A percentile compares a stretch with the other conserved stretches of the same genome.
Evolutionary conservation across 768 basidiomycete species (phyloP).

Genomic region (Boletus coccyginus): DNA sequence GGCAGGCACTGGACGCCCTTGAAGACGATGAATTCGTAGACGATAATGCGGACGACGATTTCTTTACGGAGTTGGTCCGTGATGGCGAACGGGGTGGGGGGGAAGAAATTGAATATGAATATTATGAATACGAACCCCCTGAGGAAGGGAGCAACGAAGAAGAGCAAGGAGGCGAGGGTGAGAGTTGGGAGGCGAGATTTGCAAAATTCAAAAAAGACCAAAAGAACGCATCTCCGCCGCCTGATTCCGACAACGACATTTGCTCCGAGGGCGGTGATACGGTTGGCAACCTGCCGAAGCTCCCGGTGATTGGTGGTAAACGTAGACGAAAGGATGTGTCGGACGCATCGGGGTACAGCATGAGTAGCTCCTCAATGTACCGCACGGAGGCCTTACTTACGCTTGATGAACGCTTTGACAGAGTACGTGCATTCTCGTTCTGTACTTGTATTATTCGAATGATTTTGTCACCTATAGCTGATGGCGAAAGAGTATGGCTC

Average conservation of each 20-base stretch:
- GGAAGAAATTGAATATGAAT: conserved; percentile 66
- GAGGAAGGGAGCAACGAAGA: conserved; percentile 19
- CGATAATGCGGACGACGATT: conserved; percentile 67
- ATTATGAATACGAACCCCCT: conserved; percentile 46
- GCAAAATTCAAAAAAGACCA: conserved; percentile 69
- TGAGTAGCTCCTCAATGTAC: conserved; percentile 96
- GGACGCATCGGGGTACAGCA: conserved; percentile 91
- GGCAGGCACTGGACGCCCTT: conserved; percentile 89
- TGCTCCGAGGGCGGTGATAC: conserved; percentile 79
- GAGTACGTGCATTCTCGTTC: conserved; percentile 50
- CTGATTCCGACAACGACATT: conserved; percentile 50
- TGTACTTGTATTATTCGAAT: neutral
- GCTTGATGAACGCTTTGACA: conserved; percentile 91
- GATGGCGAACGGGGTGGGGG: conserved; percentile 66
- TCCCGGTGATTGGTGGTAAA: conserved; percentile 79
- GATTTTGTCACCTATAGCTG: conserved; percentile 40
- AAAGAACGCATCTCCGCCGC: conserved; percentile 19
- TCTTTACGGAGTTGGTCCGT: conserved; percentile 68
- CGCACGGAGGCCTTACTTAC: conserved; percentile 86
- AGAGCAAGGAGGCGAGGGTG: conserved; percentile 28
- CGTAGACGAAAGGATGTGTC: conserved; percentile 71
- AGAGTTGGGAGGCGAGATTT: conserved; percentile 79
- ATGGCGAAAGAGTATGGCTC: conserved; percentile 78
- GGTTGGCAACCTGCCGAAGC: conserved; percentile 65
- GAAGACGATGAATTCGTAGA: conserved; percentile 96